A percentile compares a stretch with the other conserved stretches of the same genome.
phyloP scores from a whole-genome alignment of 805 yeast genomes.

The Kuraishia piskuri region DNA sequence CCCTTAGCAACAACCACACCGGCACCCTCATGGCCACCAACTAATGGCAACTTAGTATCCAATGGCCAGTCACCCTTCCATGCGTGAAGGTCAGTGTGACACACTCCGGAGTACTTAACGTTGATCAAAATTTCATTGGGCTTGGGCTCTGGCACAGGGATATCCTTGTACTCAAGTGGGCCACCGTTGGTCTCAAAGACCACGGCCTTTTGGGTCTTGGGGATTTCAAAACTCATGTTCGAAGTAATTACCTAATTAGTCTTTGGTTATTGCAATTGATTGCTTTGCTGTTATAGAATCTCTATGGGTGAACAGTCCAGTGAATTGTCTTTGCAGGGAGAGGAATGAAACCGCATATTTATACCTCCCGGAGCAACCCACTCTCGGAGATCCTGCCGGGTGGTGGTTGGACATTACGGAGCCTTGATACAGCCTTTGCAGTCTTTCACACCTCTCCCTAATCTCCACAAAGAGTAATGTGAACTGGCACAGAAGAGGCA shows the following conservation, averaged over 20 bases:
- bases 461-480: background rate
- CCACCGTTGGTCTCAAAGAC: slow-evolving; percentile 61
- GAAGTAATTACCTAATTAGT: background rate
- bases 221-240: slow-evolving; percentile 26
- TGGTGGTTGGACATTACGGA: background rate
- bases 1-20: slow-evolving; percentile 63
- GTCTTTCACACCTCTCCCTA: background rate
- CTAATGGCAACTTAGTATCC: slow-evolving; percentile 48
- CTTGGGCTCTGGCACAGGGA: slow-evolving; percentile 63
- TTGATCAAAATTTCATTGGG: slow-evolving; percentile 56
- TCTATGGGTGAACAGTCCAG: background rate
- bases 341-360: background rate
- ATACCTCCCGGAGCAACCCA: background rate
- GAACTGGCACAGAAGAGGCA: background rate
- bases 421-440: background rate
- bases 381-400: background rate
- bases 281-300: background rate
- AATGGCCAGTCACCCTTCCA: slow-evolving; percentile 71
- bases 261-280: background rate
- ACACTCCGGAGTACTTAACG: slow-evolving; percentile 67
- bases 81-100: slow-evolving; percentile 70
- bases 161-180: slow-evolving; percentile 56
- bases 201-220: slow-evolving; percentile 63
- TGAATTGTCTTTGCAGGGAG: background rate
- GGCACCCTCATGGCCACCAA: slow-evolving; percentile 72